Percentiles rank a stretch among this genome's conserved stretches.
These are phyloP conservation scores for Spizellomyces sp. DNA, from an alignment of 192 early-diverging fungal genomes.

Conservation along the genomic window DNA sequence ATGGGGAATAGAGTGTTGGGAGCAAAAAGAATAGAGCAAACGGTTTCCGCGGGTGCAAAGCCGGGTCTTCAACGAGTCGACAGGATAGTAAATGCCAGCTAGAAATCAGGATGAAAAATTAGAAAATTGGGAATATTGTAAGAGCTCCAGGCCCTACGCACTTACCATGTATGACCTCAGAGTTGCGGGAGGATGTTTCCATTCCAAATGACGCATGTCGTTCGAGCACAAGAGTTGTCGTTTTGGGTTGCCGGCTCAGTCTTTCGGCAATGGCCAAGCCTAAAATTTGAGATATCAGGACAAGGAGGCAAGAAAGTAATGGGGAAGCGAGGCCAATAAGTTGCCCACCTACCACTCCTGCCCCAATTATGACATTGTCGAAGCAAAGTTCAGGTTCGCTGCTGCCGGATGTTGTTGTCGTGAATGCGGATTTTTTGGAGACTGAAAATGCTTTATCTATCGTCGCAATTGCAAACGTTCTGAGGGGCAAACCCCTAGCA, in stretches of 20 bases:
- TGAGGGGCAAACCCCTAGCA: no score
- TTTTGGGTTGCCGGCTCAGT: conserved; percentile 49
- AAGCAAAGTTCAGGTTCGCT: background rate
- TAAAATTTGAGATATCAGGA: background rate
- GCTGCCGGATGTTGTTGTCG: no score
- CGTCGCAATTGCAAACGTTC: no score
- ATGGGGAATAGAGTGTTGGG: conserved; percentile 55
- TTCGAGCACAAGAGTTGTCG: conserved; percentile 67
- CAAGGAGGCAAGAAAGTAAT: no score
- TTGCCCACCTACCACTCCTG: background rate
- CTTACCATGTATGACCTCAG: conserved; percentile 80
- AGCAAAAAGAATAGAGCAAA: conserved; percentile 67
- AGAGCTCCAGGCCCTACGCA: background rate
- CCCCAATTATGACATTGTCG: background rate
- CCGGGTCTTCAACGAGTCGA: conserved; percentile 69
- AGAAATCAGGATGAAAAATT: background rate
- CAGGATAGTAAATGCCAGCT: conserved; percentile 80
- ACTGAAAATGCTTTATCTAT: no score
- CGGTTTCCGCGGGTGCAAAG: conserved; percentile 78
- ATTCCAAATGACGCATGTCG: conserved; percentile 63
- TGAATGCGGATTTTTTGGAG: no score
- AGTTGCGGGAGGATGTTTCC: conserved; percentile 84
- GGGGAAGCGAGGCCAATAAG: no score
- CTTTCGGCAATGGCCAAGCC: conserved; percentile 75
- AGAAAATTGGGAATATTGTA: background rate